These are phyloP conservation scores for Vanrija pseudolonga DNA, from an alignment of 1,284 basidiomycete species.

Conservation along the genomic window DNA sequence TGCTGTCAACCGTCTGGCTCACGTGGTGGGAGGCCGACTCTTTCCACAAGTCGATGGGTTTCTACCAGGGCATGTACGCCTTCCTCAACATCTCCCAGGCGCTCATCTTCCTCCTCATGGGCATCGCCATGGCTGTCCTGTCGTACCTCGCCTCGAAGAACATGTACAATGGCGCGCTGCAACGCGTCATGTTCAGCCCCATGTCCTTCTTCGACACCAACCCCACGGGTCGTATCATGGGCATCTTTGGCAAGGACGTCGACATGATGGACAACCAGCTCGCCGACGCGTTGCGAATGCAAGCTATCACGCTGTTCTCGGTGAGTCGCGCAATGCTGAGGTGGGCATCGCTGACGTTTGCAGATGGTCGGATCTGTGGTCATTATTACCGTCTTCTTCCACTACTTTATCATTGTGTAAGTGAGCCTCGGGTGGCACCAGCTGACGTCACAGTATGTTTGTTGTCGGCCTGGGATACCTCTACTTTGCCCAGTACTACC, in stretches of 20 bases:
- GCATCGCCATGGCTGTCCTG: conserved; percentile 57
- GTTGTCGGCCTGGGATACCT: conserved; percentile 32
- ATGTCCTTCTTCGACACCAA: conserved; percentile 70
- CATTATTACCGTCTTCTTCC: conserved; percentile 65
- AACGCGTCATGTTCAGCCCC: conserved; percentile 62
- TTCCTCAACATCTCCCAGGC: conserved; percentile 56
- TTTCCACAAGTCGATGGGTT: conserved; percentile 42
- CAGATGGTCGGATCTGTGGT: conserved; percentile 56
- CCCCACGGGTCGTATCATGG: conserved; percentile 62
- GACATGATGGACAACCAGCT: conserved; percentile 72
- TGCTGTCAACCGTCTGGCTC: conserved; percentile 50
- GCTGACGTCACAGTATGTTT: conserved; percentile 19
- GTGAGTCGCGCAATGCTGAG: conserved; percentile 23
- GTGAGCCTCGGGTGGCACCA: conserved; percentile 1
- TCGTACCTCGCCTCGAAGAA: conserved; percentile 60
- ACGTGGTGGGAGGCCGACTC: conserved; percentile 67
- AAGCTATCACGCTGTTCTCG: conserved; percentile 32
- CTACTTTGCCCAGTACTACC: conserved; percentile 61
- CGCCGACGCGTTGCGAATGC: conserved; percentile 63
- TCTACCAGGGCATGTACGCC: conserved; percentile 72
- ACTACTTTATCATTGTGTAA: conserved; percentile 58
- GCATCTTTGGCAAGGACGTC: conserved; percentile 57
- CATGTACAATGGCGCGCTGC: conserved; percentile 57
- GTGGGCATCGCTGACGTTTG: conserved; percentile 34
- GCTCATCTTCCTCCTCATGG: conserved; percentile 63